A percentile compares a stretch with the other conserved stretches of the same genome.
These are phyloP conservation scores for Obba rivulosa DNA, from an alignment of 768 basidiomycete species.

Conservation along the genomic window DNA sequence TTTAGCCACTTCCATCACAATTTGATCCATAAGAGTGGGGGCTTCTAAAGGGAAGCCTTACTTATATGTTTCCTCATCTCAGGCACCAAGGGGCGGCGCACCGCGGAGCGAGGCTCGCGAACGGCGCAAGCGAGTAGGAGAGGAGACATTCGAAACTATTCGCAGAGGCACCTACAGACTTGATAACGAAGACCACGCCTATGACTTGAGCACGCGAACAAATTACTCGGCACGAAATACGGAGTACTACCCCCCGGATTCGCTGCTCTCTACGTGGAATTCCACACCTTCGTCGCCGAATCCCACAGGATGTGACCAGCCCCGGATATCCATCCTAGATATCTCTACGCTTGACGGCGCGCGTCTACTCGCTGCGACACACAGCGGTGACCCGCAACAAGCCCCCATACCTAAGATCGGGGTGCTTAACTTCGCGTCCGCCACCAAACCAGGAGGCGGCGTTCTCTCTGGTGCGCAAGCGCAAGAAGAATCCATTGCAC, in stretches of 20 bases:
- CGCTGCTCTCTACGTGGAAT: conserved; percentile 43
- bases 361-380: conserved; percentile 29
- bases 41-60: too few relatives aligned
- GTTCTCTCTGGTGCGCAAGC: conserved; percentile 70
- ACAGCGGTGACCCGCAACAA: conserved; percentile 12
- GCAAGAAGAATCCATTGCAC: conserved; percentile 78
- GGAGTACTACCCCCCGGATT: conserved; percentile 47
- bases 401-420: conserved; percentile 37
- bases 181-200: conserved; percentile 18
- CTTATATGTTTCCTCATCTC: too few relatives aligned
- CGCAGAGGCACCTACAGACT: conserved; percentile 37
- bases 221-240: conserved; percentile 38
- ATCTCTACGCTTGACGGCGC: conserved; percentile 62
- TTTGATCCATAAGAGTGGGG: too few relatives aligned
- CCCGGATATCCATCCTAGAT: conserved; percentile 45
- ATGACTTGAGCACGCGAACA: conserved; percentile 29
- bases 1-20: too few relatives aligned
- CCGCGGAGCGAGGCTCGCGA: background rate
- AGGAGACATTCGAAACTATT: conserved; percentile 45
- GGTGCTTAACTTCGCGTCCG: conserved; percentile 54
- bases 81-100: too few relatives aligned
- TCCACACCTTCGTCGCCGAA: conserved; percentile 5
- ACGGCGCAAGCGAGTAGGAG: conserved; percentile 35
- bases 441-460: conserved; percentile 59
- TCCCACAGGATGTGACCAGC: background rate